These are phyloP conservation scores for Phalaenopsis equestris DNA, from an alignment of 106 monocot species.

Conservation along the genomic window DNA sequence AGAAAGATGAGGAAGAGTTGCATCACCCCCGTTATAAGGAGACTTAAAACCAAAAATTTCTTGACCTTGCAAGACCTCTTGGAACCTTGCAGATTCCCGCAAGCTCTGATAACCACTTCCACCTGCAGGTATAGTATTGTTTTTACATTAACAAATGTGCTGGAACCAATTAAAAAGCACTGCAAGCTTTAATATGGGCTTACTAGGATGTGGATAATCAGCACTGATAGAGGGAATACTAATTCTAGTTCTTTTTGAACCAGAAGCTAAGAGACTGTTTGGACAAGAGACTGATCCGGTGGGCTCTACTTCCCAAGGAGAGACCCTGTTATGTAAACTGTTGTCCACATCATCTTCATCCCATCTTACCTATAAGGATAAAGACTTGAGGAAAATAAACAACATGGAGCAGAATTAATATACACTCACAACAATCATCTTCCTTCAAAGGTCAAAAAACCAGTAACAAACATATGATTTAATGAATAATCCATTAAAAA, in stretches of 20 bases:
- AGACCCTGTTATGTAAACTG: constrained; percentile 40
- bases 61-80: constrained; percentile 94
- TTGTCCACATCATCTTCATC: constrained; percentile 56
- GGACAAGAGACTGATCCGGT: constrained; percentile 40
- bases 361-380: constrained; percentile 52
- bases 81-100: constrained; percentile 57
- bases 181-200: not conserved
- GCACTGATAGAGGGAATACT: constrained; percentile 20
- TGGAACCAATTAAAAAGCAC: not conserved
- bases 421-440: too few relatives aligned
- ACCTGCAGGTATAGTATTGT: not conserved
- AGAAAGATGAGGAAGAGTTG: constrained; percentile 18
- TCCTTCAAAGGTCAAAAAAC: too few relatives aligned
- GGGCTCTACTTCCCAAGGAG: constrained; percentile 76
- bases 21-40: constrained; percentile 29
- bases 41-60: constrained; percentile 50
- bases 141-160: not conserved
- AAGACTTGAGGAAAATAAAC: not conserved
- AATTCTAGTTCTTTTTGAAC: constrained; percentile 46
- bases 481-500: too few relatives aligned
- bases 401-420: not conserved
- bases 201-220: constrained; percentile 51
- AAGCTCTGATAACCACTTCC: constrained; percentile 48
- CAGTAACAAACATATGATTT: too few relatives aligned
- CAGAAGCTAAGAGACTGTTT: constrained; percentile 16